Percentiles rank a stretch among this genome's conserved stretches.
phyloP scores from a whole-genome alignment of 2,329 filamentous ascomycete genomes.

The Cladosporium sp. region DNA sequence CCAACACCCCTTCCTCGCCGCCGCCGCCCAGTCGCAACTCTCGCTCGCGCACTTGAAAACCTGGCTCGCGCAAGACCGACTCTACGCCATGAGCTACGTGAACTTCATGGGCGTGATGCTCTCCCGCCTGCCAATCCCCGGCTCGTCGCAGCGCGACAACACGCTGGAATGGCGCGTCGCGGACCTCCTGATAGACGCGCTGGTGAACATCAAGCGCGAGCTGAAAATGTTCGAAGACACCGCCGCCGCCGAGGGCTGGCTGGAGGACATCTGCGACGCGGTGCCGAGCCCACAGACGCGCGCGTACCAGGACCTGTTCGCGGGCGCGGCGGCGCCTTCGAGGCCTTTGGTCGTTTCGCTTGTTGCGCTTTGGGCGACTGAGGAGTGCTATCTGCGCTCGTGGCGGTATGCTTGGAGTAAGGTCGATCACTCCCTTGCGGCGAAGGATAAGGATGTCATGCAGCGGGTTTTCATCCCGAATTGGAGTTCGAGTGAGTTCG shows the following conservation, averaged over 20 bases:
- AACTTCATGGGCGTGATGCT: constrained; percentile 62
- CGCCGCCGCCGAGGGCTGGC: constrained; percentile 44
- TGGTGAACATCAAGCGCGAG: constrained; percentile 64
- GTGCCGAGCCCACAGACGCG: constrained; percentile 25
- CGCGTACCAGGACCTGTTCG: constrained; percentile 56
- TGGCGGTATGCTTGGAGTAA: constrained; percentile 44
- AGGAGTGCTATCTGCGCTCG: constrained; percentile 51
- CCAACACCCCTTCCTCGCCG: constrained; percentile 61
- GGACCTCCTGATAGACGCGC: constrained; percentile 58
- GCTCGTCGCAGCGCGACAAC: constrained; percentile 36
- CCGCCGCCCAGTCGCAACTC: constrained; percentile 60
- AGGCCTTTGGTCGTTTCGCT: constrained; percentile 60
- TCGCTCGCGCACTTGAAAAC: constrained; percentile 53
- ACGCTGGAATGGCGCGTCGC: constrained; percentile 55
- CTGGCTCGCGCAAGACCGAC: constrained; percentile 69
- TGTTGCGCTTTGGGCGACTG: constrained; percentile 69
- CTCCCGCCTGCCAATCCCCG: constrained; percentile 55
- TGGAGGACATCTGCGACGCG: constrained; percentile 44
- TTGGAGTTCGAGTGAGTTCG: constrained; percentile 46
- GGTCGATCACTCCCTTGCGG: constrained; percentile 17
- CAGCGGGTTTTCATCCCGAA: constrained; percentile 48
- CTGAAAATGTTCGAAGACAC: constrained; percentile 63
- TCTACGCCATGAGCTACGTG: constrained; percentile 68
- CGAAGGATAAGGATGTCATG: constrained; percentile 40
- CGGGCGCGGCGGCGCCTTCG: constrained; percentile 49